These are phyloP conservation scores for Davidsoniella virescens DNA, from an alignment of 2,329 filamentous ascomycete species.

Conservation along the genomic window DNA sequence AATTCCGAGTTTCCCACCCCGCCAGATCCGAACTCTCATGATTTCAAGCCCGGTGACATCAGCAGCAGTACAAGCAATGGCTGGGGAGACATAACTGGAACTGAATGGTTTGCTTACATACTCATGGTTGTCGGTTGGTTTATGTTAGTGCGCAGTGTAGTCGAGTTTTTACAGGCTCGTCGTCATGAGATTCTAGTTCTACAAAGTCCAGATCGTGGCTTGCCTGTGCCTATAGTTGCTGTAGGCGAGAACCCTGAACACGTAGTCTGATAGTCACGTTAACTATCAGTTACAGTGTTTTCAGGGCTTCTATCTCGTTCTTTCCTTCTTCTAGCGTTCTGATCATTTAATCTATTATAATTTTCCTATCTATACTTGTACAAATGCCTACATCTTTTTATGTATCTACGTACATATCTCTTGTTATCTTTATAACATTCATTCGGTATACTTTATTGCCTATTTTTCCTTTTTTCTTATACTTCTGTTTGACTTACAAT, in stretches of 20 bases:
- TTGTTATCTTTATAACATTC: no score
- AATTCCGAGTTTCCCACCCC: conserved; percentile 51
- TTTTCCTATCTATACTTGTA: no score
- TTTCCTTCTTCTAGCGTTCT: no score
- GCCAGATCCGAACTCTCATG: conserved; percentile 74
- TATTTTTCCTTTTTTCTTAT: no score
- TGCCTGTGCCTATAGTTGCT: conserved; percentile 73
- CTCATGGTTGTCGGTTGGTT: conserved; percentile 99
- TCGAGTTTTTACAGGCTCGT: conserved; percentile 74
- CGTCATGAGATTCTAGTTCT: conserved; percentile 85
- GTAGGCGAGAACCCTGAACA: conserved; percentile 67
- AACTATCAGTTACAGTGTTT: not conserved
- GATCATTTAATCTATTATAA: no score
- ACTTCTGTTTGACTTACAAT: no score
- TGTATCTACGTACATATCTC: no score
- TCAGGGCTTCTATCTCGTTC: no score
- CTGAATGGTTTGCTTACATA: conserved; percentile 79
- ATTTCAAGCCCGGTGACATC: conserved; percentile 64
- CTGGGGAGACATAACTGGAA: conserved; percentile 46
- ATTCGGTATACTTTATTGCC: no score
- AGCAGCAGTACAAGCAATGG: conserved; percentile 26
- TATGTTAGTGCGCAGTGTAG: conserved; percentile 83
- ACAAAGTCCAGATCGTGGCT: conserved; percentile 77
- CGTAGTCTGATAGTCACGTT: conserved; percentile 40
- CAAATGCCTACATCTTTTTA: no score